Evolutionary conservation across 179 eudicot species (phyloP).

Genomic region (Kewa caespitosa): DNA sequence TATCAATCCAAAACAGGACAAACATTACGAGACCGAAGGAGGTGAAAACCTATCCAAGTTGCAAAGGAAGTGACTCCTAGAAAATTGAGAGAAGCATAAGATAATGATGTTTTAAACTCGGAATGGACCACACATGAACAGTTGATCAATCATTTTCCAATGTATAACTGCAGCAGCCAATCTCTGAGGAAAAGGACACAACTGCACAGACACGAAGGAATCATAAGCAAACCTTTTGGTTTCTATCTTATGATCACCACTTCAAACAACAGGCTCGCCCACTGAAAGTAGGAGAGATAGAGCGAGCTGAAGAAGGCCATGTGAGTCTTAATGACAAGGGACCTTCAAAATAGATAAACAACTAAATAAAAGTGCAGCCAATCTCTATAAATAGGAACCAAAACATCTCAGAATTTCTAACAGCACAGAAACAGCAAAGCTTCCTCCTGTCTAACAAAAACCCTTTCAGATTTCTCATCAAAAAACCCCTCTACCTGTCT

Average conservation of each 20-base stretch:
- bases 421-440: constrained; percentile 4
- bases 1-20: no score
- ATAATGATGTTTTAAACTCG: background rate
- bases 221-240: constrained; percentile 7
- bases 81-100: background rate
- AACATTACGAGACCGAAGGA: no score
- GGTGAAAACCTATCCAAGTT: background rate
- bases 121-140: constrained; percentile 2
- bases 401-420: background rate
- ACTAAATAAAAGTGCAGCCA: background rate
- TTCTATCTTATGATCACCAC: background rate
- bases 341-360: constrained; percentile 11
- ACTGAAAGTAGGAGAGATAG: constrained; percentile 15
- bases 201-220: constrained; percentile 11
- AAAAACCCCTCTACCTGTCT: background rate
- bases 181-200: background rate
- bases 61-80: background rate
- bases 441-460: constrained; percentile 10
- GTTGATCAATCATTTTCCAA: constrained; percentile 11
- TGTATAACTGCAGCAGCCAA: constrained; percentile 16
- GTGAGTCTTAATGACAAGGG: constrained; percentile 21
- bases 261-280: constrained; percentile 32
- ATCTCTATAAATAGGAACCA: constrained; percentile 19
- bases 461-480: background rate
- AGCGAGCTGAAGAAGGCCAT: constrained; percentile 19